phyloP scores from a whole-genome alignment of 2,329 filamentous ascomycete genomes.

The Ophiostoma tasmaniense region DNA sequence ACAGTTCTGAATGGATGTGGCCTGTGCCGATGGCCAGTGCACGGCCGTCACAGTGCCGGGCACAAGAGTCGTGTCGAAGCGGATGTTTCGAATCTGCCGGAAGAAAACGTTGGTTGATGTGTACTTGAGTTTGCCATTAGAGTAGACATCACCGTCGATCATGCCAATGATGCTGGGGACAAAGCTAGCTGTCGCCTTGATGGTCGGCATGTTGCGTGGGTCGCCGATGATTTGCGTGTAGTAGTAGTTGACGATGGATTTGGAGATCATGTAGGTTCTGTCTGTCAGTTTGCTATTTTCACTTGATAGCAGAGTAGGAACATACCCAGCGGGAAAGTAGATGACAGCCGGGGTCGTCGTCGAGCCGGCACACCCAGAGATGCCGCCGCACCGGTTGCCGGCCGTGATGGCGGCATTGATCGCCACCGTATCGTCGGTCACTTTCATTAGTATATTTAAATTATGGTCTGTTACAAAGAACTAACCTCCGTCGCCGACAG shows the following conservation, averaged over 20 bases:
- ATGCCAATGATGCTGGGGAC: conserved; percentile 32
- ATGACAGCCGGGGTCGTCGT: conserved; percentile 22
- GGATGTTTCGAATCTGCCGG: conserved; percentile 24
- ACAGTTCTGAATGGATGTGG: conserved; percentile 51
- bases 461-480: neutral
- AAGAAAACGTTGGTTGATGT: conserved; percentile 47
- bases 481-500: conserved; percentile 58
- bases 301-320: no score
- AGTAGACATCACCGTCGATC: conserved; percentile 41
- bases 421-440: conserved; percentile 63
- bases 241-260: conserved; percentile 23
- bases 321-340: conserved; percentile 22
- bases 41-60: conserved; percentile 23
- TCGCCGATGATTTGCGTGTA: conserved; percentile 23
- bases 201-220: conserved; percentile 22
- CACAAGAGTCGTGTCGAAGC: conserved; percentile 22
- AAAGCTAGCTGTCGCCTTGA: conserved; percentile 36
- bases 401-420: conserved; percentile 59
- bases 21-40: conserved; percentile 65
- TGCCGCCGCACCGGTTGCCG: conserved; percentile 26
- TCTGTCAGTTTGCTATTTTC: conserved; percentile 4
- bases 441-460: conserved; percentile 15
- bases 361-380: conserved; percentile 17
- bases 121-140: conserved; percentile 36
- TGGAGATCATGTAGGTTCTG: conserved; percentile 23